A percentile compares a stretch with the other conserved stretches of the same genome.
Evolutionary conservation across 2,329 filamentous ascomycete species (phyloP).

Genomic region (Spiromastix sp.): DNA sequence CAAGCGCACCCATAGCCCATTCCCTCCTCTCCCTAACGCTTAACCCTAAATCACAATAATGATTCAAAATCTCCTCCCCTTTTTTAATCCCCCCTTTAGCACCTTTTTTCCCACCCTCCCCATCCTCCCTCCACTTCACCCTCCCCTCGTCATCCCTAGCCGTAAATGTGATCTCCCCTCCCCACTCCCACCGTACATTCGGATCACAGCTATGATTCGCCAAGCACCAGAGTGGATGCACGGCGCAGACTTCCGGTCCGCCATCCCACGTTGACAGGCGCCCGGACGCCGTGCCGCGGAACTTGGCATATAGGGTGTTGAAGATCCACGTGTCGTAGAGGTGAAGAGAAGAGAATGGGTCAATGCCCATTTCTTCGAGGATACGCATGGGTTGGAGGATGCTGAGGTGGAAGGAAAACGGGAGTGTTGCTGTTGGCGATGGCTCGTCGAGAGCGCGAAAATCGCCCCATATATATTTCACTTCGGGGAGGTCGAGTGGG

Average conservation of each 20-base stretch:
- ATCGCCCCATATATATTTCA: constrained; percentile 58
- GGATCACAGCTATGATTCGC: constrained; percentile 95
- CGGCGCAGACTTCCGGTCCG: constrained; percentile 80
- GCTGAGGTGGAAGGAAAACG: constrained; percentile 52
- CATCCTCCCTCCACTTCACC: constrained; percentile 22
- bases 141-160: constrained; percentile 24
- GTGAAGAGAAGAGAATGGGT: constrained; percentile 42
- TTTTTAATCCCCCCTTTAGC: constrained; percentile 53
- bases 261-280: constrained; percentile 66
- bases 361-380: constrained; percentile 52
- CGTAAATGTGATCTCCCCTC: constrained; percentile 35
- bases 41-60: constrained; percentile 83
- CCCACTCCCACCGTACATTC: constrained; percentile 92
- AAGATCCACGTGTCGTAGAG: constrained; percentile 51
- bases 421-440: constrained; percentile 30
- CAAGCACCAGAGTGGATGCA: constrained; percentile 92
- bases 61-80: constrained; percentile 80
- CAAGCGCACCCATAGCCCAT: constrained; percentile 79
- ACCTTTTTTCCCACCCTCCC: constrained; percentile 13
- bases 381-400: constrained; percentile 50
- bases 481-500: constrained; percentile 49
- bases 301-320: constrained; percentile 88
- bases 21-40: constrained; percentile 71
- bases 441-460: constrained; percentile 34
- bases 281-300: constrained; percentile 84